Percentiles rank a stretch among this genome's conserved stretches.
Evolutionary conservation across 1,284 basidiomycete genomes (phyloP).

Genomic region (Ceratobasidium sp.): DNA sequence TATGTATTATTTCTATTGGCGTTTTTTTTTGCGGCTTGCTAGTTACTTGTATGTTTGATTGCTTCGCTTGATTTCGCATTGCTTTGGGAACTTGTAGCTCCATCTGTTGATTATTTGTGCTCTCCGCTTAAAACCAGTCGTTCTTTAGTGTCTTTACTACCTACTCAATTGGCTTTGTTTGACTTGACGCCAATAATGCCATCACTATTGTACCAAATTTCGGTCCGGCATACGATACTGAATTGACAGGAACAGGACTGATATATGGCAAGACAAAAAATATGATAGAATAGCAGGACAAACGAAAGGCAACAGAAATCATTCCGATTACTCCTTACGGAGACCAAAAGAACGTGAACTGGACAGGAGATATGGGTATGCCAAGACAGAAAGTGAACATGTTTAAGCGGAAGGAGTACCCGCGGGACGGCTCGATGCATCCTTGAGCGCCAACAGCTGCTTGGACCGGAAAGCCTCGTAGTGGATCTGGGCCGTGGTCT

Average conservation of each 20-base stretch:
- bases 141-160: constrained; percentile 23
- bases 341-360: constrained; percentile 33
- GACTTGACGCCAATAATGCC: constrained; percentile 33
- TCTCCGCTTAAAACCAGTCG: not conserved
- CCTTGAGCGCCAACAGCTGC: constrained; percentile 93
- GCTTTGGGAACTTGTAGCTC: constrained; percentile 32
- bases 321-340: constrained; percentile 34
- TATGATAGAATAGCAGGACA: constrained; percentile 33
- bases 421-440: constrained; percentile 50
- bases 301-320: constrained; percentile 33
- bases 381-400: not conserved
- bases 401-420: constrained; percentile 29
- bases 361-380: constrained; percentile 14
- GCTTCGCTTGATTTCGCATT: constrained; percentile 1
- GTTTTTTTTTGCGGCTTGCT: constrained; percentile 3
- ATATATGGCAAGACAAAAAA: constrained; percentile 31
- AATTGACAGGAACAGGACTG: constrained; percentile 27
- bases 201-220: not conserved
- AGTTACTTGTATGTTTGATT: constrained; percentile 36
- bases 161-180: constrained; percentile 28
- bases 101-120: constrained; percentile 32
- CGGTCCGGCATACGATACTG: not conserved
- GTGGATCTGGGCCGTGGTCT: constrained; percentile 98
- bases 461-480: constrained; percentile 99
- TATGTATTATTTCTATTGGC: constrained; percentile 26